Evolutionary conservation across 306 rosid genomes (phyloP).

Genomic region (Fagus sylvatica): DNA sequence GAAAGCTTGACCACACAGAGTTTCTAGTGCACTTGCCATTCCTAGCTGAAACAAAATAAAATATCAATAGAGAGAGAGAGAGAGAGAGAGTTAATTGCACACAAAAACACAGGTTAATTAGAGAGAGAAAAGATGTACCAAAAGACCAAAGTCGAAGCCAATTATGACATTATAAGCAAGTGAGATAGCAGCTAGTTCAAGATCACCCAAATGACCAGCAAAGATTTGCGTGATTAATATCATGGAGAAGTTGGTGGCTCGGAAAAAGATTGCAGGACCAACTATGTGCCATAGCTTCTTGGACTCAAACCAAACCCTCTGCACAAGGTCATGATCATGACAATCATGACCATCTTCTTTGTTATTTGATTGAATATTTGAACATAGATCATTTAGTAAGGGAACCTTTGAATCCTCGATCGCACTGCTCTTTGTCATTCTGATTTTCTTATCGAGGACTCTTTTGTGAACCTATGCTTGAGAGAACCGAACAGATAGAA

Average conservation of each 20-base stretch:
- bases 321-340: conserved; percentile 17
- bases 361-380: background rate
- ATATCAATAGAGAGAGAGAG: background rate
- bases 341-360: conserved; percentile 10
- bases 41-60: conserved; percentile 50
- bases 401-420: conserved; percentile 38
- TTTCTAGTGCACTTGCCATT: conserved; percentile 87
- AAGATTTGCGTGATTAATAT: conserved; percentile 70
- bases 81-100: background rate
- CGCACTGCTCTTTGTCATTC: conserved; percentile 7
- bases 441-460: background rate
- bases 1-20: conserved; percentile 84
- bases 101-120: background rate
- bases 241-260: conserved; percentile 48
- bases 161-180: conserved; percentile 58
- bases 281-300: conserved; percentile 74
- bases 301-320: conserved; percentile 55
- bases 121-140: conserved; percentile 36
- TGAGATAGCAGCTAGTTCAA: conserved; percentile 71
- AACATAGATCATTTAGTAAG: conserved; percentile 17
- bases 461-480: background rate
- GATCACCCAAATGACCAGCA: conserved; percentile 74
- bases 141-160: conserved; percentile 67
- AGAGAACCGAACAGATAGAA: background rate
- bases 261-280: conserved; percentile 70